Evolutionary conservation across 2,329 filamentous ascomycete species (phyloP).

Genomic region (Didymosphaeria variabile): DNA sequence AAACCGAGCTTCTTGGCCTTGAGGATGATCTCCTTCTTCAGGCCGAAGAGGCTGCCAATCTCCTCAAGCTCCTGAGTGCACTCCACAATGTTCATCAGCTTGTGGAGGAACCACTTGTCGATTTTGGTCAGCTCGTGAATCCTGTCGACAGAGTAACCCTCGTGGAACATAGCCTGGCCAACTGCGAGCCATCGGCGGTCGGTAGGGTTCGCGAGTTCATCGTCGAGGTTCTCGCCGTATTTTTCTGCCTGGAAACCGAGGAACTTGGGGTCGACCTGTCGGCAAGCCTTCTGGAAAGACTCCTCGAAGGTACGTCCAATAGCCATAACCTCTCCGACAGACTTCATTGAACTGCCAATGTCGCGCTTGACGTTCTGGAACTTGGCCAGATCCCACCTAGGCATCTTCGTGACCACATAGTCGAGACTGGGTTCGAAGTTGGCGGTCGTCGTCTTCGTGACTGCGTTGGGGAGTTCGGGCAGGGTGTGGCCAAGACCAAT

Average conservation of each 20-base stretch:
- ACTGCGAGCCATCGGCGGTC: conserved; percentile 98
- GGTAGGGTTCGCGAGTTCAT: conserved; percentile 88
- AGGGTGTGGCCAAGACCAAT: conserved; percentile 96
- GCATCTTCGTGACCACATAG: conserved; percentile 98
- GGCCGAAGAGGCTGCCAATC: conserved; percentile 79
- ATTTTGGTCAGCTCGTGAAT: conserved; percentile 97
- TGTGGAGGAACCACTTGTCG: conserved; percentile 99
- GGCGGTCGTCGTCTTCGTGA: conserved; percentile 97
- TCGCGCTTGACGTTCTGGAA: conserved; percentile 99
- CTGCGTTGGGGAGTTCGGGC: conserved; percentile 94
- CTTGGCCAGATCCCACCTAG: conserved; percentile 97
- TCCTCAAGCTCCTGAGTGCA: conserved; percentile 86
- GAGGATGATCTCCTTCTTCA: conserved; percentile 87
- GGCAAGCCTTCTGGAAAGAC: conserved; percentile 98
- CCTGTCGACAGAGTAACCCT: conserved; percentile 91
- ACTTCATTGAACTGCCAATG: conserved; percentile 99
- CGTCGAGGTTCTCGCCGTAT: conserved; percentile 86
- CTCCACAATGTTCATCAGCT: conserved; percentile 96
- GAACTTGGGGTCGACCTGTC: conserved; percentile 92
- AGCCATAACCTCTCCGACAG: conserved; percentile 98
- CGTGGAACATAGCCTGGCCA: conserved; percentile 96
- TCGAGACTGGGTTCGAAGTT: conserved; percentile 98
- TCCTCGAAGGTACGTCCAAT: conserved; percentile 99
- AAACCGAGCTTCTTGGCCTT: conserved; percentile 98
- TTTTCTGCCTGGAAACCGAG: conserved; percentile 94